These are phyloP conservation scores for Blastosporella zonata DNA, from an alignment of 1,284 basidiomycete genomes.

Conservation along the genomic window DNA sequence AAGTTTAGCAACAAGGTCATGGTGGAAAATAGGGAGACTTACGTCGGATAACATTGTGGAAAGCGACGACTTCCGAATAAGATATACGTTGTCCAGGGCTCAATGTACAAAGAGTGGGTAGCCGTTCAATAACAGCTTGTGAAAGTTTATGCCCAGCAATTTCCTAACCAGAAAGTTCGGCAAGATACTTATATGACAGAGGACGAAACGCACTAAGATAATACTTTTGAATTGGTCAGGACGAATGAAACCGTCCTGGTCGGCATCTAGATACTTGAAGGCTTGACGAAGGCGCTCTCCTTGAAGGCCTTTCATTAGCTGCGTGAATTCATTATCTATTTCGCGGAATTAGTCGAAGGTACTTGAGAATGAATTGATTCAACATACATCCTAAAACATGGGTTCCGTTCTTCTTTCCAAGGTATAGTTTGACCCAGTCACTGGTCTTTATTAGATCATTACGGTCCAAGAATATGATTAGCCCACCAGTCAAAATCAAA, in stretches of 20 bases:
- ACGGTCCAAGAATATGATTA: constrained; percentile 3
- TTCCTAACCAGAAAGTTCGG: constrained; percentile 52
- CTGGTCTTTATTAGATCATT: constrained; percentile 33
- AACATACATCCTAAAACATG: constrained; percentile 89
- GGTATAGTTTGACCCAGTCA: constrained; percentile 92
- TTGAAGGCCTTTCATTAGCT: constrained; percentile 95
- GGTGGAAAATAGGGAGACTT: constrained; percentile 22
- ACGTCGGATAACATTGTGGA: constrained; percentile 91
- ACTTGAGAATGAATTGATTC: background rate
- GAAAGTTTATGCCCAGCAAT: constrained; percentile 94
- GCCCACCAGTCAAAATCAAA: constrained; percentile 90
- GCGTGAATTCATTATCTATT: constrained; percentile 90
- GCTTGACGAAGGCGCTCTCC: constrained; percentile 93
- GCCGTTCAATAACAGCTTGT: constrained; percentile 82
- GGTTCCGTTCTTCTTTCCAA: constrained; percentile 85
- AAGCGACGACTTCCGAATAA: constrained; percentile 93
- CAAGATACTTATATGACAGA: constrained; percentile 1
- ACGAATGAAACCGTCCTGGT: constrained; percentile 88
- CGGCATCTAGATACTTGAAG: constrained; percentile 85
- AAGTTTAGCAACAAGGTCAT: constrained; percentile 1
- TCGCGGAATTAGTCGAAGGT: constrained; percentile 11
- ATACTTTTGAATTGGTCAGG: constrained; percentile 93
- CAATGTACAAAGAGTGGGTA: constrained; percentile 86
- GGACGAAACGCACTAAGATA: constrained; percentile 64
- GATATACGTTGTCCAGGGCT: constrained; percentile 87